A percentile compares a stretch with the other conserved stretches of the same genome.
Conservation (phyloP, 2,329 filamentous ascomycete species). For the Talaromyces sp. region DNA sequence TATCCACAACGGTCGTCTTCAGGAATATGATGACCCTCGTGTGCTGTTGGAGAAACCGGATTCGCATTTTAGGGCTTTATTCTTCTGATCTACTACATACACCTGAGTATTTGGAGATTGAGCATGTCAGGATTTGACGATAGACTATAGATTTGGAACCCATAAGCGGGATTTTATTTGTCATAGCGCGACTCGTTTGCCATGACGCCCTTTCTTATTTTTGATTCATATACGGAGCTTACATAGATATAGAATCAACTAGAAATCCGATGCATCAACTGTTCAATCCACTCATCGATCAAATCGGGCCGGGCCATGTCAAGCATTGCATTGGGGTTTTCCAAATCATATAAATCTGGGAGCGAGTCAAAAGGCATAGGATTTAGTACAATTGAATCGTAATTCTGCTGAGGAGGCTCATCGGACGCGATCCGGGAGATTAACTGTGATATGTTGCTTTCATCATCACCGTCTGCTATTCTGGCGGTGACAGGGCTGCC, state of each 20-base stretch:
- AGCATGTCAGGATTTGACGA: background rate
- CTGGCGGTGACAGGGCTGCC: background rate
- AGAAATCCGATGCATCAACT: background rate
- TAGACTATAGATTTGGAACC: background rate
- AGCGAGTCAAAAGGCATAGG: background rate
- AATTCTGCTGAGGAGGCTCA: background rate
- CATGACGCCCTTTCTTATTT: background rate
- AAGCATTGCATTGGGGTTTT: background rate
- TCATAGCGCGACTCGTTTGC: background rate
- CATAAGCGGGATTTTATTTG: background rate
- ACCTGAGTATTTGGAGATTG: no score
- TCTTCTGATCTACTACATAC: background rate
- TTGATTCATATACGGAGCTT: background rate
- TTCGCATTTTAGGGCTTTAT: background rate
- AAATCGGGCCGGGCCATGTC: background rate
- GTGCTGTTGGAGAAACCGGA: background rate
- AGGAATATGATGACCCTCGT: slow-evolving; percentile 2
- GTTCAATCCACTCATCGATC: background rate
- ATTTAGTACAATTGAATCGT: background rate
- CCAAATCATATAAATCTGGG: background rate
- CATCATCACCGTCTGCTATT: background rate
- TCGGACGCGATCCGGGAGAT: background rate
- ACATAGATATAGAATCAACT: background rate
- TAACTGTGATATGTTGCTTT: background rate
- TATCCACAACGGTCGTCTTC: background rate